Percentiles rank a stretch among this genome's conserved stretches.
Conservation (phyloP, 73 alveolate species). For the Symbiodinium natans region DNA sequence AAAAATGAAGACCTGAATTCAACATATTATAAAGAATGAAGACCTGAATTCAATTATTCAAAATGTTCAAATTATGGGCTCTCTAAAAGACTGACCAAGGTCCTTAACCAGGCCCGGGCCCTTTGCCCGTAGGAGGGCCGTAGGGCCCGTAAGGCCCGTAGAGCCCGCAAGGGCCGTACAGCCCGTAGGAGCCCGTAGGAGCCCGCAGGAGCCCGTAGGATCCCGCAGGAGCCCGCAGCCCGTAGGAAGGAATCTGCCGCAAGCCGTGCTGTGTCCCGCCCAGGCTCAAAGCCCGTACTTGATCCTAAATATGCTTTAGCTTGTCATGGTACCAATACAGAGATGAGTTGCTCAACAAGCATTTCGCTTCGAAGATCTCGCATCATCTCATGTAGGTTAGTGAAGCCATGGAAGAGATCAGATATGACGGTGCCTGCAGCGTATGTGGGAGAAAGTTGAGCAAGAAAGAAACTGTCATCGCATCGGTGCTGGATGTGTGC, state of each 20-base stretch:
- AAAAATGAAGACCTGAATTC: no score
- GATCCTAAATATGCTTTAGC: no score
- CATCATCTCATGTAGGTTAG: no score
- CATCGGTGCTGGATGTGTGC: background rate
- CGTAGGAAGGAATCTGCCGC: no score
- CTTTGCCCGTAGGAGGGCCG: background rate
- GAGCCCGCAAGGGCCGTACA: background rate
- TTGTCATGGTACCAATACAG: no score
- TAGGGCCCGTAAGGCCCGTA: background rate
- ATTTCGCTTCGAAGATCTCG: no score
- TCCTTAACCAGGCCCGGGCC: background rate
- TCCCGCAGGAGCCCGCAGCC: background rate
- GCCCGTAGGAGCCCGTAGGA: background rate
- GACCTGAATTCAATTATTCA: no score
- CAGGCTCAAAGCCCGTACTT: no score
- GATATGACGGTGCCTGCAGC: background rate
- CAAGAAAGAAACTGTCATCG: background rate
- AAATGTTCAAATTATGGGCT: no score
- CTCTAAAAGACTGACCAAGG: background rate
- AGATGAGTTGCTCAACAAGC: no score
- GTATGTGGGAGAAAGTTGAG: background rate
- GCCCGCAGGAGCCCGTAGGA: background rate
- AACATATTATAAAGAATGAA: no score
- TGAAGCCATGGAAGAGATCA: background rate
- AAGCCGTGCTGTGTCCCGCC: no score